Percentiles rank a stretch among this genome's conserved stretches.
Conservation (phyloP, 2,329 filamentous ascomycete genomes). For the Penicillium sp. region DNA sequence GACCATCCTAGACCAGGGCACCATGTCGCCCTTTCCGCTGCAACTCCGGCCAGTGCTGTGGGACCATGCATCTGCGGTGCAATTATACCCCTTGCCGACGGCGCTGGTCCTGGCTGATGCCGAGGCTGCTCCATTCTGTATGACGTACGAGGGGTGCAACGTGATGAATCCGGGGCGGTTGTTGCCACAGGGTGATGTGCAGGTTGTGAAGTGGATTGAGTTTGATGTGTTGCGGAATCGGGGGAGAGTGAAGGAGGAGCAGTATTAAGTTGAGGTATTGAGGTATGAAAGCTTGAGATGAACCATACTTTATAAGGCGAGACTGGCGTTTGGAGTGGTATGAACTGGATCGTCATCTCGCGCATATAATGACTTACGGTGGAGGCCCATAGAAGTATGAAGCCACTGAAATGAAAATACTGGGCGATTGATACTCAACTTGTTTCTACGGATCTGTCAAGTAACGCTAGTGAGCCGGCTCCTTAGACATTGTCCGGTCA, state of each 20-base stretch:
- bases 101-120: constrained; percentile 80
- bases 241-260: constrained; percentile 65
- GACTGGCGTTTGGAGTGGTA: not conserved
- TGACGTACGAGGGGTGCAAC: constrained; percentile 94
- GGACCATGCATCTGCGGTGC: constrained; percentile 77
- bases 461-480: not conserved
- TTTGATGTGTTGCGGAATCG: constrained; percentile 69
- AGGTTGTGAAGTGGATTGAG: constrained; percentile 80
- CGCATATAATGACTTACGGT: not conserved
- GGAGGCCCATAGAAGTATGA: not conserved
- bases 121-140: constrained; percentile 76
- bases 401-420: not conserved
- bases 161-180: constrained; percentile 89
- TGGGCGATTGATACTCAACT: not conserved
- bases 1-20: constrained; percentile 86
- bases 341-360: not conserved
- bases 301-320: not conserved
- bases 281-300: not conserved
- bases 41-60: constrained; percentile 79
- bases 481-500: not conserved
- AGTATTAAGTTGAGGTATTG: constrained; percentile 47
- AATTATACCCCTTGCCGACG: constrained; percentile 86
- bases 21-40: constrained; percentile 84
- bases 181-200: constrained; percentile 67
- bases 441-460: not conserved